phyloP scores from a whole-genome alignment of 2,329 filamentous ascomycete genomes.

The Stromatinia cepivora region DNA sequence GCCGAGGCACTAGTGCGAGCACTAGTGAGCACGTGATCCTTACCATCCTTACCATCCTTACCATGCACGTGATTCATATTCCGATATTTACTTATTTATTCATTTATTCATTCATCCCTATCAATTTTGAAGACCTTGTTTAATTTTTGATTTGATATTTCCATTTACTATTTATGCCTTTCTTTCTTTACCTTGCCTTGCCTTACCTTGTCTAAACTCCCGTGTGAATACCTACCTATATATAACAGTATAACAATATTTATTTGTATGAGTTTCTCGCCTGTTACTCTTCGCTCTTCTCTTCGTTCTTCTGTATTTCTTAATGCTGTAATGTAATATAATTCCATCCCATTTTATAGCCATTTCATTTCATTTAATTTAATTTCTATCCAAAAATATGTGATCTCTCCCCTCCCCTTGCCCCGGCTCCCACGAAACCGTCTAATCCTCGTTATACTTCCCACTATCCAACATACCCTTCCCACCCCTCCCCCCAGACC shows the following conservation, averaged over 20 bases:
- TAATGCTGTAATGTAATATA: no score
- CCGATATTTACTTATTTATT: no score
- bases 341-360: not conserved
- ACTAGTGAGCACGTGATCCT: no score
- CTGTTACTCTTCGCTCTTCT: not conserved
- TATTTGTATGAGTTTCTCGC: not conserved
- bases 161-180: not conserved
- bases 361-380: not conserved
- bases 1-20: no score
- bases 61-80: no score
- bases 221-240: not conserved
- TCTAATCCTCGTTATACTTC: constrained; percentile 32
- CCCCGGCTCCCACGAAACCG: not conserved
- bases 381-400: not conserved
- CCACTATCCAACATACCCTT: constrained; percentile 43
- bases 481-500: constrained; percentile 38
- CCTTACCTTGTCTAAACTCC: not conserved
- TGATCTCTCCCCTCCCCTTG: no score
- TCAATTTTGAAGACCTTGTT: no score
- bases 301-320: not conserved
- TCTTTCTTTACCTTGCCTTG: not conserved
- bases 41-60: no score
- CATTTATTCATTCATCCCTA: no score
- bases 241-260: no score
- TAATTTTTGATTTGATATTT: not conserved